A percentile compares a stretch with the other conserved stretches of the same genome.
phyloP scores from a whole-genome alignment of 495 filamentous ascomycete species.

The Lepraria neglecta region DNA sequence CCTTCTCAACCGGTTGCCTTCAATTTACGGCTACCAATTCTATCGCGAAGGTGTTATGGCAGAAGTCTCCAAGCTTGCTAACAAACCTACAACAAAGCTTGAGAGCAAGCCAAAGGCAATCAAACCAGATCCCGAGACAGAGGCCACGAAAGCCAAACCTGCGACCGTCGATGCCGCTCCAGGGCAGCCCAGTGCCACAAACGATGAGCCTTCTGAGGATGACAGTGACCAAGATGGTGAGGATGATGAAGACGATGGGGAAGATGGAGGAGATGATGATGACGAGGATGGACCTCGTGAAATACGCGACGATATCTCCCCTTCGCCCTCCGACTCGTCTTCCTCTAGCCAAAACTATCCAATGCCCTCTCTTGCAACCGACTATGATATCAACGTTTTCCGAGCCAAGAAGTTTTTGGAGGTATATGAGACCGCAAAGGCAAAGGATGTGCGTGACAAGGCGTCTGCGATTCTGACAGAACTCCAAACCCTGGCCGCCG shows the following conservation, averaged over 20 bases:
- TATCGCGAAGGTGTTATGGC: slow-evolving; percentile 95
- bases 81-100: slow-evolving; percentile 41
- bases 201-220: slow-evolving; percentile 22
- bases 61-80: slow-evolving; percentile 76
- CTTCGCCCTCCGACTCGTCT: slow-evolving; percentile 59
- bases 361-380: slow-evolving; percentile 48
- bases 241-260: slow-evolving; percentile 45
- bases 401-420: slow-evolving; percentile 78
- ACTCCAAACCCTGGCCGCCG: slow-evolving; percentile 61
- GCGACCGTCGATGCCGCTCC: neutral
- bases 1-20: slow-evolving; percentile 71
- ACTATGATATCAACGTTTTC: slow-evolving; percentile 64
- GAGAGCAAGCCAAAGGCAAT: slow-evolving; percentile 26
- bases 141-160: slow-evolving; percentile 17
- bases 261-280: slow-evolving; percentile 49
- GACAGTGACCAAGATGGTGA: slow-evolving; percentile 41
- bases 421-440: slow-evolving; percentile 68
- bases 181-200: slow-evolving; percentile 1
- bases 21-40: slow-evolving; percentile 92
- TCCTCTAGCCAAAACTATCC: slow-evolving; percentile 42
- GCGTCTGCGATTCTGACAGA: slow-evolving; percentile 67
- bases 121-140: slow-evolving; percentile 3
- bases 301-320: slow-evolving; percentile 56
- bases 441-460: slow-evolving; percentile 65
- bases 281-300: slow-evolving; percentile 56